Base-by-base conservation (phyloP, 306 rosid species). In the Vigna angularis region DNA sequence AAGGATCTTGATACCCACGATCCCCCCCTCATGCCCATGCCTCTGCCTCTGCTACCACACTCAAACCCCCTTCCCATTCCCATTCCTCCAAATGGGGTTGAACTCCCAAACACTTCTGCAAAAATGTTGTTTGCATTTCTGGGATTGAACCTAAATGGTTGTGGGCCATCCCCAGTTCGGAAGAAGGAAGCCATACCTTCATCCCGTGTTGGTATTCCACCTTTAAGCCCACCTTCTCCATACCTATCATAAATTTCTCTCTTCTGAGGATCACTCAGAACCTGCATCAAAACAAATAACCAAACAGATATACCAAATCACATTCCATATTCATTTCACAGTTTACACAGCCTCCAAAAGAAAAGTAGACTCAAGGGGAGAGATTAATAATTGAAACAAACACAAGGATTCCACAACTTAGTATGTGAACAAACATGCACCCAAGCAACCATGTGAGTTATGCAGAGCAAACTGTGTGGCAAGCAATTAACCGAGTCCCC, bases 191-290 rank as follows among this genome's bases (percentile, higher is more conserved):
- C 83, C 0, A 89, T 89, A 52, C 87, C 90, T 9, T 91, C 88
- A 82, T 81, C 93, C 0, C 94, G 87, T 0, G 91, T 84, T 45
- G 97, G 87, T 81, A 78, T 86, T 70, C 84, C 88, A 13, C 96
- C 94, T 85, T 94, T 90, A 11, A 92, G 90, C 1, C 93, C 91
- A 58, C 89, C 90, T 79, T 92, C 98, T 28, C 98, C 98, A 53
- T 92, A 92, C 72, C 84, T 91, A 84, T 92, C 97, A 81, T 89
- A 94, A 68, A 94, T 75, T 77, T 90, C 92, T 82, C 92, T 88
- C 83, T 94, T 94, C 74, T 92, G 98, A 18, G 97, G 90, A 88
- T 94, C 98, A 77, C 97, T 94, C 72, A 92, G 84, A 84, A 94
- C 97, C 98, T 94, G 52, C 71, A 81, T 38, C 22, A 26, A 75